These are phyloP conservation scores for Termitomyces sp. DNA, from an alignment of 768 basidiomycete genomes.

Conservation along the genomic window DNA sequence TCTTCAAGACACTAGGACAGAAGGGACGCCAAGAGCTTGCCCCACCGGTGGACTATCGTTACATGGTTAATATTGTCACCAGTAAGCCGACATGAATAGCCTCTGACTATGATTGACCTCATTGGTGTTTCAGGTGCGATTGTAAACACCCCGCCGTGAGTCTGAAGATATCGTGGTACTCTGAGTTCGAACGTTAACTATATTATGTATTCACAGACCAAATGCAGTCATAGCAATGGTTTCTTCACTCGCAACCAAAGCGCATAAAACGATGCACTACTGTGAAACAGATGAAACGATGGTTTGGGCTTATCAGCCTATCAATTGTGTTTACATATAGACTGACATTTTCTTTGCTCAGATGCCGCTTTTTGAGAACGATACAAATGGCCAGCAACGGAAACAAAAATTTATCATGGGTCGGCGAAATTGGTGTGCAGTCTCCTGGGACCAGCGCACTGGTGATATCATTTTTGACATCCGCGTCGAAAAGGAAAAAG, in stretches of 20 bases:
- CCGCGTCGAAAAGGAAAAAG: conserved; percentile 82
- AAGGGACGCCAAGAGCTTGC: conserved; percentile 46
- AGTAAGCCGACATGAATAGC: conserved; percentile 40
- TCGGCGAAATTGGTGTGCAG: conserved; percentile 81
- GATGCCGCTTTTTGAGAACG: conserved; percentile 74
- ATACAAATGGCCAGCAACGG: conserved; percentile 72
- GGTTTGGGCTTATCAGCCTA: conserved; percentile 36
- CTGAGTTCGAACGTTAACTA: not conserved
- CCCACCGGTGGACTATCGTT: conserved; percentile 68
- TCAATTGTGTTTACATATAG: not conserved
- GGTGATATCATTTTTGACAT: conserved; percentile 80
- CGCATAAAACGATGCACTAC: conserved; percentile 83
- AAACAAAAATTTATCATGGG: conserved; percentile 87
- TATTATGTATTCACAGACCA: conserved; percentile 45
- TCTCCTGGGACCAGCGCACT: conserved; percentile 51
- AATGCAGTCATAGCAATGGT: conserved; percentile 75
- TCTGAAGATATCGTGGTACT: not conserved
- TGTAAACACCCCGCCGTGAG: conserved; percentile 89
- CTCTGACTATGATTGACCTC: not conserved
- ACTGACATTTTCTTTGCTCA: conserved; percentile 19
- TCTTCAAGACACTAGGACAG: conserved; percentile 62
- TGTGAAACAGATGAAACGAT: conserved; percentile 84
- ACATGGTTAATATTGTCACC: conserved; percentile 87
- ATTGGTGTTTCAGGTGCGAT: conserved; percentile 64
- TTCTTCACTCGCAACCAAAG: conserved; percentile 72